Conservation (phyloP, 1,139 yeast genomes). For the Protomyces gravidus region DNA sequence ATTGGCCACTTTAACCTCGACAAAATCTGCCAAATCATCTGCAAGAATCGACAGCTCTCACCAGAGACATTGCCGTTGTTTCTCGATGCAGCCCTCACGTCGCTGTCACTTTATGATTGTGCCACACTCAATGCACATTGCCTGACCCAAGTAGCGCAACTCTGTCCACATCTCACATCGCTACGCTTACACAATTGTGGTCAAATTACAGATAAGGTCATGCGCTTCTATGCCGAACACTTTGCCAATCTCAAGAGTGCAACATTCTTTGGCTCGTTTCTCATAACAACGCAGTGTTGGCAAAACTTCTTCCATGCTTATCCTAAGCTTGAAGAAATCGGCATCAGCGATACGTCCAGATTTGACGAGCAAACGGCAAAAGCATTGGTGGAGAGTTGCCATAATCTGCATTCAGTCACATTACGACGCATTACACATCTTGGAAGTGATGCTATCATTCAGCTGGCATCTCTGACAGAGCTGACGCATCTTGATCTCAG, state of each 20-base stretch:
- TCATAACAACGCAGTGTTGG: slow-evolving; percentile 75
- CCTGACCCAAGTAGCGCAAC: slow-evolving; percentile 65
- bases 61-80: slow-evolving; percentile 69
- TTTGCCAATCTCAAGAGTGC: slow-evolving; percentile 53
- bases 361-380: slow-evolving; percentile 64
- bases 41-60: slow-evolving; percentile 73
- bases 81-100: slow-evolving; percentile 54
- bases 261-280: slow-evolving; percentile 78
- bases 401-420: slow-evolving; percentile 49
- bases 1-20: slow-evolving; percentile 63
- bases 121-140: slow-evolving; percentile 68
- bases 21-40: slow-evolving; percentile 67
- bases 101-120: slow-evolving; percentile 85
- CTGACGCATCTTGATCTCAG: slow-evolving; percentile 57
- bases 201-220: slow-evolving; percentile 71
- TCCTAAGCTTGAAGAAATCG: slow-evolving; percentile 51
- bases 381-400: slow-evolving; percentile 57
- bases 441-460: slow-evolving; percentile 51
- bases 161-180: slow-evolving; percentile 65
- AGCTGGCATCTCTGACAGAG: slow-evolving; percentile 58
- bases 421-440: slow-evolving; percentile 72
- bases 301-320: slow-evolving; percentile 61
- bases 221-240: slow-evolving; percentile 59
- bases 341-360: slow-evolving; percentile 76
- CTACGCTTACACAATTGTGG: slow-evolving; percentile 88